Base-by-base conservation (phyloP, 208 protist species). In the Trypanosoma rangeli region DNA sequence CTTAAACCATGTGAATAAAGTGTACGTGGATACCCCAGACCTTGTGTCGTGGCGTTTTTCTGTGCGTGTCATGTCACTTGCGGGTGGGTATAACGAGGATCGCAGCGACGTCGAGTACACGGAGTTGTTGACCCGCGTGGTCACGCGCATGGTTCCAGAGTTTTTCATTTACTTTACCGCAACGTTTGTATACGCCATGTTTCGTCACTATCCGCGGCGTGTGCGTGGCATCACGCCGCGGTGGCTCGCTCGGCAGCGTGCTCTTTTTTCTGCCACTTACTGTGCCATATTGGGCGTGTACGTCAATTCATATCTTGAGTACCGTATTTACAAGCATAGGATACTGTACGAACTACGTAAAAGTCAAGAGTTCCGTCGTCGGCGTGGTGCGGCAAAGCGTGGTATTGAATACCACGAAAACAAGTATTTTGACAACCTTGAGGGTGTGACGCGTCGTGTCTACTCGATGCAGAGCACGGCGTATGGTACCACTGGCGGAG, bases 1-100 rank as follows among this genome's bases (percentile, higher is more conserved):
- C 42, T 56, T 95, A 10, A 94, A 94, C 57, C 82, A 94, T 68
- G 77, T 95, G 42, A 95, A 94, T 76, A 90, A 89, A 57, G 85
- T 95, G 15, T 95, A 83, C 74, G 83, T 90, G 50, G 86, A 82
- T 26, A 94, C 87, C 9, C 83, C 87, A 0, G 92, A 97, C 76
- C 93, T 97, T 70, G 77, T 91, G 28, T 93, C 92, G 46, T 94
- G 92, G 86, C 89, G 92, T 54, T 94, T 93, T 69, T 91, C 92
- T 16, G 87, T 97, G n/a, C 85, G 92, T 42, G 90, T 85, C 70
- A 86, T 97, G 86, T 83, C 87, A 37, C 64, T 97, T 0, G 82
- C 87, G n/a, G 92, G 92, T 24, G 89, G 89, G 54, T 93, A 83
- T 72, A 94, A 95, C 73, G 89, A 95, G 73, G 86, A 93, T 64